These are phyloP conservation scores for Mayamaea pseudoterrestris DNA, from an alignment of 108 stramenopile species.

Conservation along the genomic window DNA sequence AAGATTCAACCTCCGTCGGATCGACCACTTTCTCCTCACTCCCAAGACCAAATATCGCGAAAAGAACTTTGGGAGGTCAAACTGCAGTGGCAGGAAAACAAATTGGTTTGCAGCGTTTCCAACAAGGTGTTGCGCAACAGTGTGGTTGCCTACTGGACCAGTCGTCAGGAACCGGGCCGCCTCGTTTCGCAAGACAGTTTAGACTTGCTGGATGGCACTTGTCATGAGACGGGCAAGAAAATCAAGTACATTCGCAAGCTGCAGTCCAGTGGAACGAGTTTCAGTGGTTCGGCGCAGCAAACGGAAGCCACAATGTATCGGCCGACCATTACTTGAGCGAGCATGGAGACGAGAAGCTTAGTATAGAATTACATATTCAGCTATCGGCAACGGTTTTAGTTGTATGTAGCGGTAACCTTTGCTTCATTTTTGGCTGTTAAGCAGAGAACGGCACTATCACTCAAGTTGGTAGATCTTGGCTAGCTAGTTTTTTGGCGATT, in stretches of 20 bases:
- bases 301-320: slow-evolving; percentile 59
- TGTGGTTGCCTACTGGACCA: slow-evolving; percentile 37
- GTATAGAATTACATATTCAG: no score
- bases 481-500: no score
- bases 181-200: slow-evolving; percentile 62
- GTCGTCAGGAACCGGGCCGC: slow-evolving; percentile 38
- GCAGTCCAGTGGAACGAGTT: slow-evolving; percentile 56
- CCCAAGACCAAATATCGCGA: slow-evolving; percentile 56
- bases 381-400: no score
- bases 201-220: slow-evolving; percentile 30
- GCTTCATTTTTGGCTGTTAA: no score
- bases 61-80: slow-evolving; percentile 61
- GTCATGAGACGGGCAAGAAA: slow-evolving; percentile 64
- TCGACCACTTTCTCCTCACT: slow-evolving; percentile 75
- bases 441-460: no score
- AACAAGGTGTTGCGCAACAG: slow-evolving; percentile 67
- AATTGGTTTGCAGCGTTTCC: slow-evolving; percentile 61
- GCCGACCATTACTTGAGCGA: slow-evolving; percentile 75
- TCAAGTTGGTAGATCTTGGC: no score
- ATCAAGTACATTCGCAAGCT: slow-evolving; percentile 66
- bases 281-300: slow-evolving; percentile 42
- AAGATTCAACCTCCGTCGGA: slow-evolving; percentile 38
- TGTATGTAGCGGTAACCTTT: no score
- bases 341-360: no score
- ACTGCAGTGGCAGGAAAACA: slow-evolving; percentile 28